Percentiles rank a stretch among this genome's conserved stretches.
phyloP scores from a whole-genome alignment of 1,284 basidiomycete species.

The Pholiota adiposa region DNA sequence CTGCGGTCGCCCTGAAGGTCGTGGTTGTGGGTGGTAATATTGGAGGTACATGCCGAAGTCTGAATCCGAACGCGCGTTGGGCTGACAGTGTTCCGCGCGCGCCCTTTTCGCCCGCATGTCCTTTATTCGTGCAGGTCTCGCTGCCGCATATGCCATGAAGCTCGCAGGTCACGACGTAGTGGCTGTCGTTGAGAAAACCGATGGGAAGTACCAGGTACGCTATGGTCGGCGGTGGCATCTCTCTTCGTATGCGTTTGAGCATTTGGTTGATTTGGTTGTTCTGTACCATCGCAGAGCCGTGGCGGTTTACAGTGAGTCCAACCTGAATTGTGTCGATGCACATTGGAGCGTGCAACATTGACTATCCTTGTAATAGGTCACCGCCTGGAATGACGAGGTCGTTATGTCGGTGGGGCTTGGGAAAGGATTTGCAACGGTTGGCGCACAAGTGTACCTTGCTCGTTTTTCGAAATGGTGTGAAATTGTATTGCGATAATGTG shows the following conservation, averaged over 20 bases:
- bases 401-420: conserved; percentile 47
- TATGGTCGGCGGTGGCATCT: background rate
- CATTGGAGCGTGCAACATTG: background rate
- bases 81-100: background rate
- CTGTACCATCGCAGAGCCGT: conserved; percentile 27
- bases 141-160: conserved; percentile 45
- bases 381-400: conserved; percentile 52
- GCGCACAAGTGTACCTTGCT: conserved; percentile 37
- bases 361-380: conserved; percentile 23
- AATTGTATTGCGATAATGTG: conserved; percentile 10
- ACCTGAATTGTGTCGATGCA: background rate
- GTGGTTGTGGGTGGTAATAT: conserved; percentile 45
- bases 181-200: conserved; percentile 39
- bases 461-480: conserved; percentile 24
- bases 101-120: background rate
- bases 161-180: conserved; percentile 46
- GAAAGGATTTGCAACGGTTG: conserved; percentile 32
- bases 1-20: conserved; percentile 32
- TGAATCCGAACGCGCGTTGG: background rate
- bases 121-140: too few species aligned
- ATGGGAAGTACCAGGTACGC: conserved; percentile 38
- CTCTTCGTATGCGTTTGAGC: background rate
- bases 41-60: conserved; percentile 21
- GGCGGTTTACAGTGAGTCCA: conserved; percentile 35
- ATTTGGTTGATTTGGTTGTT: background rate